Base-by-base conservation (phyloP, 2,329 filamentous ascomycete genomes). In the Paraphaeosphaeria minitans region DNA sequence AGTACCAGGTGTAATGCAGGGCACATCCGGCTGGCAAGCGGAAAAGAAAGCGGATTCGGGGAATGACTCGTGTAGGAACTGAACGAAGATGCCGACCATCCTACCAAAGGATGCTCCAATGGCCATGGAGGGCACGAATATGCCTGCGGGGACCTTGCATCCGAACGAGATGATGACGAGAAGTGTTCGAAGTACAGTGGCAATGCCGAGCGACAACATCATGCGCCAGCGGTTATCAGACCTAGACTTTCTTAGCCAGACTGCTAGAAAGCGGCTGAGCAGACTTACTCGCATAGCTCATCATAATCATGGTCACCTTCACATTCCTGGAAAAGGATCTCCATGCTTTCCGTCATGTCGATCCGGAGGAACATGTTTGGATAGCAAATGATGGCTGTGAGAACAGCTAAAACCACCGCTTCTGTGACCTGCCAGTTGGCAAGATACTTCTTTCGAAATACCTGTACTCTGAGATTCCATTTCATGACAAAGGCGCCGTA, bases 281-380 rank as follows among this genome's bases (percentile, higher is more conserved):
- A 7, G 3, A 75, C 82, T 76, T 79, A 85, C 75, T 97, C 91
- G 83, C 95, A 99, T 16, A 99, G 85, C 6, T 91, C 91, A 63
- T 96, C 87, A 67, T 97, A 97, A 72, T 94, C 92, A 74, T 96
- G 90, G 21, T 84, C 89, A 5, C 90, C 92, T 72, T 96, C 92
- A 68, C 95, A 99, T 74, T 99, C 95, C 14, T 91, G 84, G 76
- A 99, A 99, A 12, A 99, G 80, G 63, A 97, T 96, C 75, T 98
- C 93, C 95, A 99, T 98, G 80, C 93, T 97, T 80, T 98, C 94
- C 0, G 95, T 97, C 95, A 99, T 98, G 78, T 99, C 96, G 69
- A 98, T 97, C 56, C 92, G 85, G 57, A 99, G 75, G 65, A 99
- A 98, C 75, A 91, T 93, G 69, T 99, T 99, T 0, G 94, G 95